Conservation (phyloP, 2,329 filamentous ascomycete species). For the Aspergillus sojae region DNA sequence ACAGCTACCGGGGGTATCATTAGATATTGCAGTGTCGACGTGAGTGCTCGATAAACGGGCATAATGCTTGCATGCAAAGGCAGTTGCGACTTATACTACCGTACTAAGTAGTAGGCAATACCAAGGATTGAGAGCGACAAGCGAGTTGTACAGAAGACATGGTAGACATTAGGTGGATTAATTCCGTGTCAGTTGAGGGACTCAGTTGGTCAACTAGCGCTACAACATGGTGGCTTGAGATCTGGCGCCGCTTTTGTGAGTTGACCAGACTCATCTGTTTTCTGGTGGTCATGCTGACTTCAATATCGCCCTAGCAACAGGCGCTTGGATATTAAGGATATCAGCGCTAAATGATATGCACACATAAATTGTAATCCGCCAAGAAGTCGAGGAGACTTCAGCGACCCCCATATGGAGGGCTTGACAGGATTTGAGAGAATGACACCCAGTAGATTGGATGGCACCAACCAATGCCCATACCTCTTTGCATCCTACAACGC, state of each 20-base stretch:
- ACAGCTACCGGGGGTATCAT: background rate
- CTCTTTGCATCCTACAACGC: background rate
- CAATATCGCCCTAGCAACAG: background rate
- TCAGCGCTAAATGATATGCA: background rate
- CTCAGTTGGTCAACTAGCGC: background rate
- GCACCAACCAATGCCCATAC: background rate
- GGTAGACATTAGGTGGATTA: too few species aligned
- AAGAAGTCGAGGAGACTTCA: background rate
- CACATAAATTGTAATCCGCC: background rate
- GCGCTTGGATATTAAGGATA: background rate
- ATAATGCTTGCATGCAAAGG: background rate
- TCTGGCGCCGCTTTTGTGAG: background rate
- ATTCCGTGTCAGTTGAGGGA: background rate
- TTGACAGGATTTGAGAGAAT: background rate
- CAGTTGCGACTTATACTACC: background rate
- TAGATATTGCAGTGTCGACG: background rate
- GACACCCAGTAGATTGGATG: background rate
- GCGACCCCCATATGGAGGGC: background rate
- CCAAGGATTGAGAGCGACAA: too few species aligned
- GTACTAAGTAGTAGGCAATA: too few species aligned
- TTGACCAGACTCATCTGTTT: background rate
- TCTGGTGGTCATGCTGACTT: background rate
- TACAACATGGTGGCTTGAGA: background rate
- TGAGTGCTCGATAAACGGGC: background rate
- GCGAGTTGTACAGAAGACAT: too few species aligned